These are phyloP conservation scores for Fusarium algeriense DNA, from an alignment of 2,329 filamentous ascomycete species.

Conservation along the genomic window DNA sequence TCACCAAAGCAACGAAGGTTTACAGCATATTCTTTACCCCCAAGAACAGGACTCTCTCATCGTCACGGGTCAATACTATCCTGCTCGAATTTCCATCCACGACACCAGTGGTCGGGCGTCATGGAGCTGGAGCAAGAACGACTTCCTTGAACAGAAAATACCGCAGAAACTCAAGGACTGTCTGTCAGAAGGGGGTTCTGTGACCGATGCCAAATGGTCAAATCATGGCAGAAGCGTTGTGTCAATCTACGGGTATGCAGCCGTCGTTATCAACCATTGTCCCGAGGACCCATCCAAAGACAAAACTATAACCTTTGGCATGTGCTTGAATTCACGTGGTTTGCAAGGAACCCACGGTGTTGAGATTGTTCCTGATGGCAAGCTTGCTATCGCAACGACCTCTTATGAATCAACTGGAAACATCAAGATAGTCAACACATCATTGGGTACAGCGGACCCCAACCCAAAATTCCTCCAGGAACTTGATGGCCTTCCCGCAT, in stretches of 20 bases:
- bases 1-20: no score
- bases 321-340: neutral
- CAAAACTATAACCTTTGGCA: neutral
- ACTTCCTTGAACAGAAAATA: neutral
- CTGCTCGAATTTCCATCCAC: neutral
- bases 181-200: neutral
- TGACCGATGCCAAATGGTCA: neutral
- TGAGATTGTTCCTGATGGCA: neutral
- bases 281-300: neutral
- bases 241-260: neutral
- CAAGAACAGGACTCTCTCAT: neutral
- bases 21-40: accelerated
- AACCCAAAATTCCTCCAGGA: neutral
- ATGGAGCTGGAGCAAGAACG: neutral
- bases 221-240: neutral
- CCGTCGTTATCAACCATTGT: neutral
- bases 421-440: neutral
- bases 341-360: neutral
- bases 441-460: neutral
- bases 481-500: neutral
- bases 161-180: neutral
- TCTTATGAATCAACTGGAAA: neutral
- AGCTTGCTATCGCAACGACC: neutral
- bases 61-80: neutral
- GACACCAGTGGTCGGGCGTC: accelerated